A percentile compares a stretch with the other conserved stretches of the same genome.
Conservation (phyloP, 2,329 filamentous ascomycete species). For the Xylariaceae sp. region DNA sequence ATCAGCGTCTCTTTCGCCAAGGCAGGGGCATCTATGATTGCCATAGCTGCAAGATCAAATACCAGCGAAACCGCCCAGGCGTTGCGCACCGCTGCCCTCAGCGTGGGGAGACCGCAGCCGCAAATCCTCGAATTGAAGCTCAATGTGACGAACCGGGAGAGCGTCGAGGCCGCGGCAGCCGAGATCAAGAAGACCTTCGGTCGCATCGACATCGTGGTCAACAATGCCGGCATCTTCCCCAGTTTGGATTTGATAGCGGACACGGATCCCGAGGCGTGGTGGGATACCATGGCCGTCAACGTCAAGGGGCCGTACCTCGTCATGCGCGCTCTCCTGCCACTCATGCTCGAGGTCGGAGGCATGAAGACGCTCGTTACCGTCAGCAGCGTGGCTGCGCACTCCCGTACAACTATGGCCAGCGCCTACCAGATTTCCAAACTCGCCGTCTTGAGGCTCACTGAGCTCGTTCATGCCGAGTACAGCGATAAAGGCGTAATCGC, state of each 20-base stretch:
- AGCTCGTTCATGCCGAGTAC: constrained; percentile 41
- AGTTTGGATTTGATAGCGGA: constrained; percentile 20
- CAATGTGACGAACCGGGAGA: constrained; percentile 31
- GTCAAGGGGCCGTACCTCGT: constrained; percentile 42
- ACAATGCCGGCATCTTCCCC: constrained; percentile 30
- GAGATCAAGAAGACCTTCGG: constrained; percentile 31
- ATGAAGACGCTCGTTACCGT: constrained; percentile 40
- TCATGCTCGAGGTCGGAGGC: constrained; percentile 28
- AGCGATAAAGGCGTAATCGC: constrained; percentile 36
- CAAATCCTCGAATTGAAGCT: constrained; percentile 30
- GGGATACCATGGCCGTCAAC: constrained; percentile 43
- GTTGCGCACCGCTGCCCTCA: constrained; percentile 25
- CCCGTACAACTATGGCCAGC: constrained; percentile 28
- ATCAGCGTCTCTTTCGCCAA: constrained; percentile 31
- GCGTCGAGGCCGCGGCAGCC: constrained; percentile 30
- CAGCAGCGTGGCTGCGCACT: constrained; percentile 36
- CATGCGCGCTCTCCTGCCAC: constrained; percentile 41
- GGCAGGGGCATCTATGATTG: constrained; percentile 35
- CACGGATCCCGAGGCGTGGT: constrained; percentile 32
- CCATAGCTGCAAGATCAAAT: constrained; percentile 29
- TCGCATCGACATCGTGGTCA: constrained; percentile 32
- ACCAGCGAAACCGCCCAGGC: constrained; percentile 22
- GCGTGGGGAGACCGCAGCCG: constrained; percentile 26
- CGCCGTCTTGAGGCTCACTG: constrained; percentile 40
- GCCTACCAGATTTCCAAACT: constrained; percentile 42